Base-by-base conservation (phyloP, 345 rosid species). In the Sisymbrium irio region DNA sequence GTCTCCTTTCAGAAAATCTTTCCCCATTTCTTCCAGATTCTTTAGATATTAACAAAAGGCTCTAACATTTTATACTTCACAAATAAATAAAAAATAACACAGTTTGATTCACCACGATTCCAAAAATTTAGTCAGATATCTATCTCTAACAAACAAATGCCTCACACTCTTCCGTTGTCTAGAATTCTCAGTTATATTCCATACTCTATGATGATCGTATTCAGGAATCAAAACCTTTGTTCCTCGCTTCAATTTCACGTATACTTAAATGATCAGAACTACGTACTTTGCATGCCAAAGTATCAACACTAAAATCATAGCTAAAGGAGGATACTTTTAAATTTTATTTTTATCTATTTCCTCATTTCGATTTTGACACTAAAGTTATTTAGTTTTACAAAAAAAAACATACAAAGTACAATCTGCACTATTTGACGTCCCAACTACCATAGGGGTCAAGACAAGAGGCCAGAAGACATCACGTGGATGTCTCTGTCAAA, bases 401-500 rank as follows among this genome's bases (percentile, higher is more conserved):
- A 3, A 22, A 1, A 22, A 1, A 1, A 1, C 28, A 3, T 27
- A 27, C 3, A 27, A 3, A 27, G 0, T 27, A 27, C 3, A 27
- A n/a, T n/a, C n/a, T n/a, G n/a, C 28, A 0, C 2, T 27, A 27
- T 27, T 27, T 27, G 28, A 27, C 28, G 28, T 3, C 28, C 28
- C 28, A n/a, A n/a, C n/a, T n/a, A n/a, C n/a, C n/a, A n/a, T n/a
- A n/a, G n/a, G n/a, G n/a, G n/a, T n/a, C n/a, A n/a, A n/a, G 67
- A 67, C 56, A 75, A 67, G 74, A 50, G 15, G 47, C 69, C 78
- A 50, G 66, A 67, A 50, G 49, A 62, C 58, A 68, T 60, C 68
- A 76, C 79, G 70, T 68, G 70, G 50, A 74, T 68, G 69, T 68
- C 70, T 51, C 65, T 76, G 35, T 76, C 74, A 36, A 53, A n/a